phyloP scores from a whole-genome alignment of 768 basidiomycete species.

The Gautieria morchelliformis region DNA sequence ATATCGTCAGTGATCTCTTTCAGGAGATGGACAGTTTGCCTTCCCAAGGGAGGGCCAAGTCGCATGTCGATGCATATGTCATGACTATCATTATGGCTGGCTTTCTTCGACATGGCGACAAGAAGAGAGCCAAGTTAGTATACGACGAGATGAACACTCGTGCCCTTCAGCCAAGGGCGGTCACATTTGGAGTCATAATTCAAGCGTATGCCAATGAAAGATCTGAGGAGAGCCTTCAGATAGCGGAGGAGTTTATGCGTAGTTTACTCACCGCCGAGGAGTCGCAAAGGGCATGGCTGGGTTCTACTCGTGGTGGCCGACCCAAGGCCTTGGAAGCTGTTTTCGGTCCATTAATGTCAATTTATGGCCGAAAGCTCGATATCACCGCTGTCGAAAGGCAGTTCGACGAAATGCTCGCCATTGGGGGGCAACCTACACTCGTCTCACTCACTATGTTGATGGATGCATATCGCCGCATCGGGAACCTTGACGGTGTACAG shows the following conservation, averaged over 20 bases:
- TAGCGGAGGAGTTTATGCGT: conserved; percentile 60
- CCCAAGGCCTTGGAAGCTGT: conserved; percentile 41
- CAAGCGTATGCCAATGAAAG: conserved; percentile 45
- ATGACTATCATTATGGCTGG: conserved; percentile 71
- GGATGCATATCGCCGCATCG: conserved; percentile 56
- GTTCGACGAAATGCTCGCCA: conserved; percentile 37
- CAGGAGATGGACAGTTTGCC: conserved; percentile 51
- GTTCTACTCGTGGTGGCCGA: conserved; percentile 27
- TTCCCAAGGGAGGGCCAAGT: conserved; percentile 12
- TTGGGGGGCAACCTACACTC: conserved; percentile 50
- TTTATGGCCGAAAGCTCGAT: conserved; percentile 34
- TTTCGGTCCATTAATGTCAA: conserved; percentile 51
- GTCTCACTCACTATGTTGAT: conserved; percentile 55
- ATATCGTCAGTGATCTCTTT: conserved; percentile 56
- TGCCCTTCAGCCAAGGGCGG: conserved; percentile 55
- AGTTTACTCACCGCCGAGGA: conserved; percentile 33
- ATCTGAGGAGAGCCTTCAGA: conserved; percentile 38
- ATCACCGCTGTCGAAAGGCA: conserved; percentile 48
- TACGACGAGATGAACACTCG: conserved; percentile 63
- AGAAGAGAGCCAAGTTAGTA: conserved; percentile 45
- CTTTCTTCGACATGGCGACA: conserved; percentile 49
- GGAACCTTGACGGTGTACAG: conserved; percentile 44
- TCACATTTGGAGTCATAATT: conserved; percentile 63
- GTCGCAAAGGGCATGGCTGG: conserved; percentile 30
- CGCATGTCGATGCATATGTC: conserved; percentile 44